Evolutionary conservation across 768 basidiomycete genomes (phyloP).

Genomic region (Favolaschia claudopus): DNA sequence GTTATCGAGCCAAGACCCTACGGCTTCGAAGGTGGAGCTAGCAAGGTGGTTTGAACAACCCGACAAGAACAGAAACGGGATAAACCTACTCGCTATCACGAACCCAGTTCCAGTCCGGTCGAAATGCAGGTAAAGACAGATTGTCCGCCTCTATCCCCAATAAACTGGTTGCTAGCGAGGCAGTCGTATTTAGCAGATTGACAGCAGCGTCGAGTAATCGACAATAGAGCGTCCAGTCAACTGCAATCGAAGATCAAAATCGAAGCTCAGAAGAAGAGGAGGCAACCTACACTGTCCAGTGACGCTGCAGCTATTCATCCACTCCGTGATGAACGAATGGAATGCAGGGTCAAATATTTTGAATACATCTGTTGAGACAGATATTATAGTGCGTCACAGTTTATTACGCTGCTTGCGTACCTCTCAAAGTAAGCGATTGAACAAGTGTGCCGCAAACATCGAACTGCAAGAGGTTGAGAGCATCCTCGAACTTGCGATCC

Average conservation of each 20-base stretch:
- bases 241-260: conserved; percentile 41
- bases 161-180: conserved; percentile 37
- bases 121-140: conserved; percentile 43
- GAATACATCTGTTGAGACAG: conserved; percentile 42
- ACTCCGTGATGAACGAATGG: conserved; percentile 50
- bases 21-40: conserved; percentile 51
- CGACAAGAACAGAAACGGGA: background rate
- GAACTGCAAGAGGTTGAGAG: conserved; percentile 50
- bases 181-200: conserved; percentile 48
- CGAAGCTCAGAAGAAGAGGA: background rate
- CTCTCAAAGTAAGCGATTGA: conserved; percentile 51
- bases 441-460: conserved; percentile 69
- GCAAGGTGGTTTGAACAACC: conserved; percentile 8
- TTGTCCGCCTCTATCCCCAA: conserved; percentile 32
- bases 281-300: conserved; percentile 56
- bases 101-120: conserved; percentile 32
- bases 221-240: conserved; percentile 64
- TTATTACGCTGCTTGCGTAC: conserved; percentile 40
- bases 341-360: conserved; percentile 50
- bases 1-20: conserved; percentile 48
- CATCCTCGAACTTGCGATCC: conserved; percentile 60
- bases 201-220: conserved; percentile 51
- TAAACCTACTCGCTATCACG: conserved; percentile 50
- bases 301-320: conserved; percentile 50
- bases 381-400: background rate